Base-by-base conservation (phyloP, 75 land plant genomes). In the Isoetes taiwanensis region DNA sequence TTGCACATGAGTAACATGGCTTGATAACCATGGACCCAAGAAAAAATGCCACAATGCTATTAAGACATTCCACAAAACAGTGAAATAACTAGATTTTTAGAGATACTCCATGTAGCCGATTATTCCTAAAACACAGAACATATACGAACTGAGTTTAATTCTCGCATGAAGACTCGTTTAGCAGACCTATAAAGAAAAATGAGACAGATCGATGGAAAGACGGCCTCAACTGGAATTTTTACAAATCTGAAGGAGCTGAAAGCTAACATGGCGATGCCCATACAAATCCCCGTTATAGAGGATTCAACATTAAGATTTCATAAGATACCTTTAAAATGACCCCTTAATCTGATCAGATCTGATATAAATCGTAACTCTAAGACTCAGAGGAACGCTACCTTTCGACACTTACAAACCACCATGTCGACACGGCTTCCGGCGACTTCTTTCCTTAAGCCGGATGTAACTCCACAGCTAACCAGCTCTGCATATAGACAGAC, bases 371-470 rank as follows among this genome's bases (percentile, higher is more conserved):
- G 16, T 14, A 48, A 12, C 19, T 19, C 12, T 8, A 10, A 11
- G 16, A 48, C 12, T 14, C 9, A 17, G 19, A 48, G 9, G 10
- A 8, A 5, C 8, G 33, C 33, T 41, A 86, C 91, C 86, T 81
- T 82, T 53, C 91, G 91, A 66, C 91, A 86, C 68, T 79, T 86
- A 74, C 91, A 86, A 55, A 86, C 91, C 69, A 86, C 91, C 91
- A 86, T 86, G 54, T 54, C 73, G 30, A 29, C 52, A 32, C 11
- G 34, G 30, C n/a, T n/a, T n/a, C n/a, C n/a, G n/a, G n/a, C n/a
- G n/a, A n/a, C n/a, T n/a, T n/a, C n/a, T n/a, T n/a, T n/a, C n/a
- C n/a, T n/a, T n/a, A n/a, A n/a, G n/a, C n/a, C n/a, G n/a, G n/a
- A n/a, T n/a, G n/a, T n/a, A n/a, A n/a, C n/a, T n/a, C n/a, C n/a